Percentiles rank a stretch among this genome's conserved stretches.
phyloP scores from a whole-genome alignment of 768 basidiomycete genomes.

The Russula sp. region DNA sequence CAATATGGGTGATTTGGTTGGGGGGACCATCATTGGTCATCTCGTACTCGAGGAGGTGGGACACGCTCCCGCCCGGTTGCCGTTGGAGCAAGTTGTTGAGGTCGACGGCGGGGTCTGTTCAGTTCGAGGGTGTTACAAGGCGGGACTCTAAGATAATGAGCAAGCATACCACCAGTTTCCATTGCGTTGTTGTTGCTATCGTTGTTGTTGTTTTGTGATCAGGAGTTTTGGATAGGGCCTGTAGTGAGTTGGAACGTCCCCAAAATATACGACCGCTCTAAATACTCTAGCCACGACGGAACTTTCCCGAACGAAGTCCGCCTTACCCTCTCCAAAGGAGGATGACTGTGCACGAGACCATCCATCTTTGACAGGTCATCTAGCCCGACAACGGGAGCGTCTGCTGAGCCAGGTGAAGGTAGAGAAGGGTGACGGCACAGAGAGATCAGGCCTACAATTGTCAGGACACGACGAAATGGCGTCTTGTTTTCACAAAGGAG shows the following conservation, averaged over 20 bases:
- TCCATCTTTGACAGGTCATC: background rate
- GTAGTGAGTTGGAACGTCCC: background rate
- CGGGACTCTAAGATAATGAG: background rate
- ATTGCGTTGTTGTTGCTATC: background rate
- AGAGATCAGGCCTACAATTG: slow-evolving; percentile 13
- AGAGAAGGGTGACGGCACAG: background rate
- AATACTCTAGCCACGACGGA: background rate
- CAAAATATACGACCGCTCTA: background rate
- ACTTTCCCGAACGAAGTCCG: background rate
- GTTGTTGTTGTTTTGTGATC: background rate
- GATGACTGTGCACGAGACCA: background rate
- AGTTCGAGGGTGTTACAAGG: background rate
- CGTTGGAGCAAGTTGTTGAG: slow-evolving; percentile 5
- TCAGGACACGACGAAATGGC: background rate
- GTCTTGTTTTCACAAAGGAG: background rate
- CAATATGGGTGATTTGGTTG: background rate
- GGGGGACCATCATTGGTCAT: background rate
- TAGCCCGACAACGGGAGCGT: slow-evolving; percentile 1
- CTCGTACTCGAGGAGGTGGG: background rate
- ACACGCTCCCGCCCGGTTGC: background rate
- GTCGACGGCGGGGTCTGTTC: background rate
- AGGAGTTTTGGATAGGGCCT: too few species aligned
- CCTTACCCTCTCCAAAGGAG: background rate
- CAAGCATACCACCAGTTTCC: background rate
- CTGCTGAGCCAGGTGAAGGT: slow-evolving; percentile 5